Conservation (phyloP, 129 eudicot genomes). For the Pulicaria dysenterica region DNA sequence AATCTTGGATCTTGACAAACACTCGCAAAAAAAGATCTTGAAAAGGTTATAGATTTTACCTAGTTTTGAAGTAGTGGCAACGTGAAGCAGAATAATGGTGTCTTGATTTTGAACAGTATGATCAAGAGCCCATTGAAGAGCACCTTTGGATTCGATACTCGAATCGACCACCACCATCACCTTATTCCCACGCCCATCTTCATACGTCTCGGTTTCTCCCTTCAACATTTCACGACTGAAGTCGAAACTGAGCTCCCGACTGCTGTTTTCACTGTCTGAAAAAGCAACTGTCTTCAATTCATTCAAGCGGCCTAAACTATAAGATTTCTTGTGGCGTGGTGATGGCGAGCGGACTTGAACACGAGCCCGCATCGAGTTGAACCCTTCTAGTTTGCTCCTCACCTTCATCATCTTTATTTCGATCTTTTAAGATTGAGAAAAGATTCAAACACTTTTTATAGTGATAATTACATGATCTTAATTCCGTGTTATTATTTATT, state of each 20-base stretch:
- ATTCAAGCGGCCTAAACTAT: slow-evolving; percentile 39
- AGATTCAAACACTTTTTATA: slow-evolving; percentile 28
- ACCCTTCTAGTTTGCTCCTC: slow-evolving; percentile 32
- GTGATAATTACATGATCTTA: slow-evolving; percentile 2
- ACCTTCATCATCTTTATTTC: slow-evolving; percentile 40
- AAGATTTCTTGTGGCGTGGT: slow-evolving; percentile 46
- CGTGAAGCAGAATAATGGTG: slow-evolving; percentile 68
- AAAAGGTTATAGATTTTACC: slow-evolving; percentile 39
- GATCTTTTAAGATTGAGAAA: slow-evolving; percentile 1
- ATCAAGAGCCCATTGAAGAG: slow-evolving; percentile 91
- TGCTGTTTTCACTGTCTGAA: slow-evolving; percentile 41
- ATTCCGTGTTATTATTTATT: not conserved
- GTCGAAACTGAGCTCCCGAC: slow-evolving; percentile 48
- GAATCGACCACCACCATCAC: slow-evolving; percentile 90
- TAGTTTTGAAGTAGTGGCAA: slow-evolving; percentile 39
- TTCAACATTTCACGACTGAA: slow-evolving; percentile 23
- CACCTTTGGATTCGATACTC: slow-evolving; percentile 57
- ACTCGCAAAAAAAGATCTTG: not conserved
- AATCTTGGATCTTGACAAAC: not conserved
- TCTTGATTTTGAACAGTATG: slow-evolving; percentile 81
- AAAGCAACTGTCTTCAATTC: slow-evolving; percentile 39
- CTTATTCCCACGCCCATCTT: slow-evolving; percentile 52
- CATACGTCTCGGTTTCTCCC: slow-evolving; percentile 22
- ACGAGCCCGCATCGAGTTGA: slow-evolving; percentile 46
- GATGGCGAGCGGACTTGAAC: slow-evolving; percentile 57